Percentiles rank a stretch among this genome's conserved stretches.
These are phyloP conservation scores for Polyplosphaeria fusca DNA, from an alignment of 495 filamentous ascomycete species.

Conservation along the genomic window DNA sequence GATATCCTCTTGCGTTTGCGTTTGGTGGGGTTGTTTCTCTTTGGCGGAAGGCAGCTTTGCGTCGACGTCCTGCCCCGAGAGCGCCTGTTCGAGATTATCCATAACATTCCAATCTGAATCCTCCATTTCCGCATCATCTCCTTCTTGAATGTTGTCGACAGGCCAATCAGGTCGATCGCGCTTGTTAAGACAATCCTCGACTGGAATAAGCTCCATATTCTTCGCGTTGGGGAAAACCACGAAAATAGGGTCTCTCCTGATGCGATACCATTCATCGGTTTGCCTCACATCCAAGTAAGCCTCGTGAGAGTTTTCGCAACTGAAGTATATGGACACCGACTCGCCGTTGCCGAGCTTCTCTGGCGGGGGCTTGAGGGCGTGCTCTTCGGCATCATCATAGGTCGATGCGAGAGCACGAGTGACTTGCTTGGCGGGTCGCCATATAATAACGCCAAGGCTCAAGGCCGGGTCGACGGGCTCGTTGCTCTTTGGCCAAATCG, in stretches of 20 bases:
- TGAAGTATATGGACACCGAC: conserved; percentile 43
- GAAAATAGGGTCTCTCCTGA: conserved; percentile 41
- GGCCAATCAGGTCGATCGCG: conserved; percentile 34
- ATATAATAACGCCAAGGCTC: conserved; percentile 41
- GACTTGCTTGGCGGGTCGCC: conserved; percentile 39
- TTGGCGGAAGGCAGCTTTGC: not conserved
- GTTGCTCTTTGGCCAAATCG: conserved; percentile 37
- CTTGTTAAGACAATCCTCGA: conserved; percentile 33
- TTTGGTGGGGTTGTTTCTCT: conserved; percentile 10
- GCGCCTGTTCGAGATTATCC: conserved; percentile 39
- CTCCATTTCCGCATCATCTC: conserved; percentile 20
- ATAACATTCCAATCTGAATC: conserved; percentile 34
- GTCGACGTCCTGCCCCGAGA: conserved; percentile 11
- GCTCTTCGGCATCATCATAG: conserved; percentile 39
- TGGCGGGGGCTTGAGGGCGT: conserved; percentile 31
- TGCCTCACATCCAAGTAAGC: conserved; percentile 37
- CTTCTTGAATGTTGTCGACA: conserved; percentile 13
- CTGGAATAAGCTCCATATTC: conserved; percentile 13
- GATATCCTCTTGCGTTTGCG: conserved; percentile 39
- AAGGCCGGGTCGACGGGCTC: conserved; percentile 39
- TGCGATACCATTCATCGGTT: conserved; percentile 37
- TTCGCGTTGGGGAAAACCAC: conserved; percentile 30
- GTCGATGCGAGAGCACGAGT: conserved; percentile 38
- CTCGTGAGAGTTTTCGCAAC: conserved; percentile 33
- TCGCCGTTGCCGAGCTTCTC: conserved; percentile 34